phyloP scores from a whole-genome alignment of 495 filamentous ascomycete species.

The Penicillium paxilli region DNA sequence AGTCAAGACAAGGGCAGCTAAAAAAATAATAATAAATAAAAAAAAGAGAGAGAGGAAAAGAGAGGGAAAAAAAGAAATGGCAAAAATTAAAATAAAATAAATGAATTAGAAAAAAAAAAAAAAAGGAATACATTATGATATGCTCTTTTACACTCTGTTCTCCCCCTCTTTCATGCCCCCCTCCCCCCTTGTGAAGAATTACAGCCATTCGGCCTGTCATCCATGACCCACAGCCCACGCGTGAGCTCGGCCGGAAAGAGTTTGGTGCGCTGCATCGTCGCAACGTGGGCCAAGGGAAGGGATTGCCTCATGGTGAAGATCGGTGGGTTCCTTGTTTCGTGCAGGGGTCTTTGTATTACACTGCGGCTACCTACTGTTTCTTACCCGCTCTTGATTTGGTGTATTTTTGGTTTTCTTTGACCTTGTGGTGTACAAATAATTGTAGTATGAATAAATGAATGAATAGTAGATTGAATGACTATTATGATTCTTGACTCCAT shows the following conservation, averaged over 20 bases:
- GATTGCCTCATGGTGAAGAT: conserved; percentile 31
- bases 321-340: conserved; percentile 24
- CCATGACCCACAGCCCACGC: conserved; percentile 45
- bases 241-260: conserved; percentile 34
- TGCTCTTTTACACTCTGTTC: neutral
- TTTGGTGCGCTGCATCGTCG: conserved; percentile 46
- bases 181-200: conserved; percentile 30
- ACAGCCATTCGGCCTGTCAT: conserved; percentile 39
- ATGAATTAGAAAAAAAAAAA: conserved; percentile 10
- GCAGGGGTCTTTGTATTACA: conserved; percentile 7
- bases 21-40: neutral
- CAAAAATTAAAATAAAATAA: conserved; percentile 8
- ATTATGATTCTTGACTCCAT: no score
- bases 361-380: neutral
- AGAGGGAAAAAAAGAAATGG: conserved; percentile 7
- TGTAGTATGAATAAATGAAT: no score
- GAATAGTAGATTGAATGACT: no score
- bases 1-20: conserved; percentile 1
- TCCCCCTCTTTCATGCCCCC: neutral
- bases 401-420: no score
- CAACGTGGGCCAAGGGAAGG: conserved; percentile 46
- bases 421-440: no score
- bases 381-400: neutral
- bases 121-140: conserved; percentile 10
- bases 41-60: conserved; percentile 6